Base-by-base conservation (phyloP, 495 filamentous ascomycete species). In the Corynascus novoguineensis region DNA sequence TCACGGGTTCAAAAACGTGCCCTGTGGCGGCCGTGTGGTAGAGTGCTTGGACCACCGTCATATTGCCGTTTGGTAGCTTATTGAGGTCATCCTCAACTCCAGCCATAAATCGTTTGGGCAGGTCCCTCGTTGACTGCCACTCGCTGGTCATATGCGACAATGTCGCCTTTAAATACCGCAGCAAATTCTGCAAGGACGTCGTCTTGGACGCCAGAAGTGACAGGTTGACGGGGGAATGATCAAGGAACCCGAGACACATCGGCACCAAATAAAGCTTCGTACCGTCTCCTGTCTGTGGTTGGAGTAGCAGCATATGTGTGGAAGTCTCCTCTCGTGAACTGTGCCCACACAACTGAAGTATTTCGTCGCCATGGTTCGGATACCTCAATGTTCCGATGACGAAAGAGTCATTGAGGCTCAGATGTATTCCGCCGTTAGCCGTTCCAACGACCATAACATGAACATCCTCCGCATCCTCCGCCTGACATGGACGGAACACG, bases 331-430 rank as follows among this genome's bases (percentile, higher is more conserved):
- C 78, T 67, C 93, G 88, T 32, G 87, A 90, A 21, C 85, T 79
- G 67, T 95, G 87, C 11, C 68, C 73, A 41, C 77, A 70, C 37
- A 84, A 71, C 55, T 79, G 73, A 50, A 71, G 62, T 25, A 52
- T 32, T 5, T 34, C 52, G 10, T 31, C 49, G 25, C 48, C 32
- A 5, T 17, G 37, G 24, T 58, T 57, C 7, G 57, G 21, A 45
- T 83, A 64, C 7, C 72, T 67, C 50, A 90, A 81, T 19, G 77
- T 82, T 1, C 93, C 90, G 54, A 96, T 87, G 53, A 88, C 78
- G 62, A 97, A 92, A 15, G 87, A 92, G 64, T 96, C 89, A 68
- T 95, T 96, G 50, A 96, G 89, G 54, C 86, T 87, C 28, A 96
- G 71, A 60, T 92, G 85, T 31, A 95, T 78, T n/a, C 75, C 81